These are phyloP conservation scores for Catharanthus roseus DNA, from an alignment of 257 asterid species.

Conservation along the genomic window DNA sequence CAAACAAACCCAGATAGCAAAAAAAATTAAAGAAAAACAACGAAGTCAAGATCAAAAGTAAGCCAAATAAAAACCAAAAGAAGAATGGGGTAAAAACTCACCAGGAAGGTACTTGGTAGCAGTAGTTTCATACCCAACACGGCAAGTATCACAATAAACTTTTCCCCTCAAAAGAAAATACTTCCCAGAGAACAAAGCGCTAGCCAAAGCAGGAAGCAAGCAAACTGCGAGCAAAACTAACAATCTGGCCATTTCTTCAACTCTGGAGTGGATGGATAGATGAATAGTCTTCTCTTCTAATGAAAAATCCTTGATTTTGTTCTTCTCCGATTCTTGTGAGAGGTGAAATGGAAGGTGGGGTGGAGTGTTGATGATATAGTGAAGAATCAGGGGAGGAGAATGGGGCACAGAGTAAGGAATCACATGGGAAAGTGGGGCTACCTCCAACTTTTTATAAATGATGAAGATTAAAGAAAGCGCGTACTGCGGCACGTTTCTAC, in stretches of 20 bases:
- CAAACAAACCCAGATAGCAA: background rate
- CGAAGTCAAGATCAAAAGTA: too few species aligned
- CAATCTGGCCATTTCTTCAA: conserved; percentile 46
- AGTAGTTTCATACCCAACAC: conserved; percentile 61
- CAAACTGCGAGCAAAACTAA: conserved; percentile 33
- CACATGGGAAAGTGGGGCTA: conserved; percentile 8
- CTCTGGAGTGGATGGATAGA: background rate
- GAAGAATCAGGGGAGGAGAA: conserved; percentile 14
- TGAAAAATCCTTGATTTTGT: too few species aligned
- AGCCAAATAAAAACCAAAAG: background rate
- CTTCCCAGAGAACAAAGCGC: conserved; percentile 15
- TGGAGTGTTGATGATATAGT: background rate
- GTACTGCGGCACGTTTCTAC: conserved; percentile 1
- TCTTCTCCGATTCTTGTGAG: background rate
- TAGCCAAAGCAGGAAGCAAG: conserved; percentile 32
- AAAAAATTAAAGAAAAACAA: background rate
- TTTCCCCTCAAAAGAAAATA: conserved; percentile 41
- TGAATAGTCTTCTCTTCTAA: background rate
- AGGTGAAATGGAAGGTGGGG: background rate
- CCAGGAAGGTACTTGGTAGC: conserved; percentile 47
- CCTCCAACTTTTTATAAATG: too few species aligned
- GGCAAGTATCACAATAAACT: conserved; percentile 74
- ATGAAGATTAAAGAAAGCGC: conserved; percentile 8
- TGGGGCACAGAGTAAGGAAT: background rate
- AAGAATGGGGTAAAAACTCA: conserved; percentile 9